These are phyloP conservation scores for Wickerhamomyces chaumierensis DNA, from an alignment of 805 yeast species.

Conservation along the genomic window DNA sequence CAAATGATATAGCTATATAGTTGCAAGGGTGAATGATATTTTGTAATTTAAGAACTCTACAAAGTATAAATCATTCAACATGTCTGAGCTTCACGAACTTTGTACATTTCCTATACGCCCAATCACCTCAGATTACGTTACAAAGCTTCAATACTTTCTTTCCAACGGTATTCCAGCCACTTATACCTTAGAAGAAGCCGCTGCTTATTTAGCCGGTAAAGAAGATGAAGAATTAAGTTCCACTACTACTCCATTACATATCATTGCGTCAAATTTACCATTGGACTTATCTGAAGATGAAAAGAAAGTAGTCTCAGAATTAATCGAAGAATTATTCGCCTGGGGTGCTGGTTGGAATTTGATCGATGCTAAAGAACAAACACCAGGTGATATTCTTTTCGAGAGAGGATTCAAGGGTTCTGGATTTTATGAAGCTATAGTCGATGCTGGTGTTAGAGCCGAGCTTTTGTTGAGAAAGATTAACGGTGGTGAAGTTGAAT, in stretches of 20 bases:
- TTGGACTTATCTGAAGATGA: constrained; percentile 29
- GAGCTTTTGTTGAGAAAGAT: constrained; percentile 71
- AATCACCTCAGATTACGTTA: constrained; percentile 31
- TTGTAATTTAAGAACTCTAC: no score
- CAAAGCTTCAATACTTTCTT: constrained; percentile 33
- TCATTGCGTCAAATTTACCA: constrained; percentile 45
- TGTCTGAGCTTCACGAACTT: constrained; percentile 68
- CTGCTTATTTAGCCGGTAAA: constrained; percentile 36
- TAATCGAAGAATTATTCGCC: constrained; percentile 61
- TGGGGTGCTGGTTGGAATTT: constrained; percentile 92
- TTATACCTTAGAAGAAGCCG: constrained; percentile 69
- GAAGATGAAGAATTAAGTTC: constrained; percentile 26
- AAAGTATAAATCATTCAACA: no score
- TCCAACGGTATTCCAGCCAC: constrained; percentile 71
- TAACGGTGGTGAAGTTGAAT: constrained; percentile 49
- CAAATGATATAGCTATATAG: not conserved
- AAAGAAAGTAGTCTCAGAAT: constrained; percentile 30
- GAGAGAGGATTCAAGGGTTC: constrained; percentile 34
- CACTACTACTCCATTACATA: constrained; percentile 75
- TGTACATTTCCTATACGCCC: constrained; percentile 44
- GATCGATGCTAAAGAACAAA: constrained; percentile 55
- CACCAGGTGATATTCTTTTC: constrained; percentile 76
- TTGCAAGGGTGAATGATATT: no score
- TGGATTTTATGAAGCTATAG: constrained; percentile 36
- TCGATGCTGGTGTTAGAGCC: constrained; percentile 85